phyloP scores from a whole-genome alignment of 495 filamentous ascomycete species.

The Usnea hakonensis region DNA sequence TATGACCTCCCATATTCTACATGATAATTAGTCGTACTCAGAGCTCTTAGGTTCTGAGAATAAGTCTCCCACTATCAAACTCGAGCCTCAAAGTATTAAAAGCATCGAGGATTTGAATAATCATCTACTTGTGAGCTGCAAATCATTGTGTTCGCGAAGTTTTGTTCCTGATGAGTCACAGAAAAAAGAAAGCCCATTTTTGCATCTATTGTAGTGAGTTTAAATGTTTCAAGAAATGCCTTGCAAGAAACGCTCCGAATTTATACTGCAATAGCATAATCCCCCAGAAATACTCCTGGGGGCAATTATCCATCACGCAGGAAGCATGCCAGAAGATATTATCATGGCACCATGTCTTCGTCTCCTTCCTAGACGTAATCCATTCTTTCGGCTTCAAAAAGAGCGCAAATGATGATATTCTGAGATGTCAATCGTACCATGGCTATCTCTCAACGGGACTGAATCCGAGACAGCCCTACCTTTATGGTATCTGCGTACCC shows the following conservation, averaged over 20 bases:
- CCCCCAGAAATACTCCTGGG: neutral
- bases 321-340: neutral
- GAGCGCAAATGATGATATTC: neutral
- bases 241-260: neutral
- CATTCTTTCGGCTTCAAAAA: neutral
- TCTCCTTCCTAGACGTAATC: neutral
- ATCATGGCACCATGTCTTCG: neutral
- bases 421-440: neutral
- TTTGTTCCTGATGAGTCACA: neutral
- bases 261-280: neutral
- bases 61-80: neutral
- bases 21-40: neutral
- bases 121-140: neutral
- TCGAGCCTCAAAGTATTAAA: neutral
- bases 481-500: too few relatives aligned
- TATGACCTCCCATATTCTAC: too few relatives aligned
- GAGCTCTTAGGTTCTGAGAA: neutral
- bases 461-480: too few relatives aligned
- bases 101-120: neutral
- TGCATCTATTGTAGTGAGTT: neutral
- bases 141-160: neutral
- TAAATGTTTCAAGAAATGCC: too few relatives aligned
- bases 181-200: neutral
- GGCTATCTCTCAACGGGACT: neutral
- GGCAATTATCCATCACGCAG: neutral